These are phyloP conservation scores for Candida hispaniensis DNA, from an alignment of 805 yeast genomes.

Conservation along the genomic window DNA sequence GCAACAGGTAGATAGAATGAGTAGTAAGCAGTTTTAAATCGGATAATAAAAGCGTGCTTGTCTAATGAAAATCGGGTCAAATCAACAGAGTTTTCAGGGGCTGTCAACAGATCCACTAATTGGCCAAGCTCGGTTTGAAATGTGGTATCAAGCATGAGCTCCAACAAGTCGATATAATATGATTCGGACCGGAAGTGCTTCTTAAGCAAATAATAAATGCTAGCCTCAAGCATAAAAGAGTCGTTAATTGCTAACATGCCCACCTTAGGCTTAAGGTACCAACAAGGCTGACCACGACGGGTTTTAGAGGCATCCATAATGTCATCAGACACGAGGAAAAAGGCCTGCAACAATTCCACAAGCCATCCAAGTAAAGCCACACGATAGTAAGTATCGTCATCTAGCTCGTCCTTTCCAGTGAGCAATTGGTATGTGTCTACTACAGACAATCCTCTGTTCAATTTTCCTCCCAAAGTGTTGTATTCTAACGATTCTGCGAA, in stretches of 20 bases:
- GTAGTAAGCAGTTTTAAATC: conserved; percentile 94
- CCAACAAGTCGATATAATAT: conserved; percentile 82
- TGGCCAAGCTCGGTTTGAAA: conserved; percentile 98
- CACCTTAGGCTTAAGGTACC: conserved; percentile 75
- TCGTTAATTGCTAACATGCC: conserved; percentile 95
- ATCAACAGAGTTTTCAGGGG: conserved; percentile 93
- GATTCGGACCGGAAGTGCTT: conserved; percentile 73
- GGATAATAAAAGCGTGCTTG: conserved; percentile 91
- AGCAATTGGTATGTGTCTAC: conserved; percentile 82
- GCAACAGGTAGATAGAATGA: conserved; percentile 97
- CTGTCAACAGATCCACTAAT: conserved; percentile 86
- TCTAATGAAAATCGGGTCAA: conserved; percentile 72
- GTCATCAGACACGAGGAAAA: conserved; percentile 94
- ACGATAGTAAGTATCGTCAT: conserved; percentile 61
- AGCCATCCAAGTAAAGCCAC: conserved; percentile 92
- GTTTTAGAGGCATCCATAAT: conserved; percentile 97
- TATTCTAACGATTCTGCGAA: conserved; percentile 56
- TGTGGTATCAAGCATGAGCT: conserved; percentile 92
- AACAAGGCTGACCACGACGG: conserved; percentile 97
- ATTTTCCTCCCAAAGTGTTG: conserved; percentile 93
- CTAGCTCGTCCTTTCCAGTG: conserved; percentile 53
- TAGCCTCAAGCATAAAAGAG: conserved; percentile 92
- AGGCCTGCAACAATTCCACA: conserved; percentile 67
- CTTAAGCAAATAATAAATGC: conserved; percentile 80
- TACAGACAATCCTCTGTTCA: conserved; percentile 92